These are phyloP conservation scores for Colletotrichum sp. DNA, from an alignment of 2,329 filamentous ascomycete genomes.

Conservation along the genomic window DNA sequence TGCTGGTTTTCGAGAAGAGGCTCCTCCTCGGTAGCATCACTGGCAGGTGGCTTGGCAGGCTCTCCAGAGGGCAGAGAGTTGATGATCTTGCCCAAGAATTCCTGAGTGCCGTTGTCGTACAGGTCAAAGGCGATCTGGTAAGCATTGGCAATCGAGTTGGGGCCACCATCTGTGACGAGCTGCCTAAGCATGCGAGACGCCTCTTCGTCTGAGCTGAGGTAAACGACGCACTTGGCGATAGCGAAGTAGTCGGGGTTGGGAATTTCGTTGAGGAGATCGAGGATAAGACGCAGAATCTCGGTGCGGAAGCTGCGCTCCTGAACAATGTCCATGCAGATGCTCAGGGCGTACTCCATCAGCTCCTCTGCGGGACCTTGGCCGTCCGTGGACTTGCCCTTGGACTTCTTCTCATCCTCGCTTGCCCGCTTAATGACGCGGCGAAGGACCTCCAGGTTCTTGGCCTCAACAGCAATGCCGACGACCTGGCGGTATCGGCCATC, in stretches of 20 bases:
- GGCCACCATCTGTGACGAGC: slow-evolving; percentile 80
- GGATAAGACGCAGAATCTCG: slow-evolving; percentile 86
- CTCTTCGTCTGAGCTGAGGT: slow-evolving; percentile 89
- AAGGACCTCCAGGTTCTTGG: slow-evolving; percentile 88
- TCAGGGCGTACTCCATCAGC: slow-evolving; percentile 93
- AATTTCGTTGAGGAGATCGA: slow-evolving; percentile 94
- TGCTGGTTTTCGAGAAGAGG: slow-evolving; percentile 55
- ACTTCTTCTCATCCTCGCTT: slow-evolving; percentile 81
- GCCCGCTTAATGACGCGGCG: slow-evolving; percentile 86
- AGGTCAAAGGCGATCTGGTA: slow-evolving; percentile 99
- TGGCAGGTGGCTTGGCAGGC: slow-evolving; percentile 48
- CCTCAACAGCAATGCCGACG: slow-evolving; percentile 94
- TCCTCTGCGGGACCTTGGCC: slow-evolving; percentile 72
- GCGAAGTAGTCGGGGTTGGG: slow-evolving; percentile 96
- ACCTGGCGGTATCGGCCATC: slow-evolving; percentile 93
- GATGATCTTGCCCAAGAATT: slow-evolving; percentile 91
- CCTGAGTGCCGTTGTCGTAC: slow-evolving; percentile 98
- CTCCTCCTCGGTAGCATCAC: slow-evolving; percentile 47
- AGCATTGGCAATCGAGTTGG: slow-evolving; percentile 80
- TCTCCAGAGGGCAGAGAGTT: slow-evolving; percentile 72
- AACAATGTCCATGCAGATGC: slow-evolving; percentile 97
- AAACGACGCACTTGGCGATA: slow-evolving; percentile 97
- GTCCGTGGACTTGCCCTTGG: slow-evolving; percentile 65
- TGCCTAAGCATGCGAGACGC: slow-evolving; percentile 85
- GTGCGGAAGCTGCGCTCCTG: slow-evolving; percentile 87